Conservation (phyloP, 805 yeast genomes). For the Yamadazyma kitorensis region DNA sequence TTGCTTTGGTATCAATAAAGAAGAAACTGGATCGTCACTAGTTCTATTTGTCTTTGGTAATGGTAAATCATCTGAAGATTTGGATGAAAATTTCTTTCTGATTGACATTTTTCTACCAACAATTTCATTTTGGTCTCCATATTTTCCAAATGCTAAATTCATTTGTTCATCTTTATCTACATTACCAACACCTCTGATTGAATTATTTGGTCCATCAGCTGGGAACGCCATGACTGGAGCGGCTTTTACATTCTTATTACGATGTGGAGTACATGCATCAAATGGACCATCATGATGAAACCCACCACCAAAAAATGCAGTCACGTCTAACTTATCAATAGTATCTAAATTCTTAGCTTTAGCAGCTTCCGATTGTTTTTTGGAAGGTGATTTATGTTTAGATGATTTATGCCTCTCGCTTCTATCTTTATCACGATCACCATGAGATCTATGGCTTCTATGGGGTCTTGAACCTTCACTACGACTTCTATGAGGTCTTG, state of each 20-base stretch:
- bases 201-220: constrained; percentile 88
- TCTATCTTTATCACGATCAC: constrained; percentile 12
- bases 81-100: constrained; percentile 11
- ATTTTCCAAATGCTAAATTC: constrained; percentile 75
- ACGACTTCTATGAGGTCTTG: constrained; percentile 16
- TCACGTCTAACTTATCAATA: constrained; percentile 92
- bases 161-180: constrained; percentile 50
- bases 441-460: constrained; percentile 12
- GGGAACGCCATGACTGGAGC: constrained; percentile 98
- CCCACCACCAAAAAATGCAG: constrained; percentile 89
- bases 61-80: constrained; percentile 12
- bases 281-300: constrained; percentile 99
- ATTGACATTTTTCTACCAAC: constrained; percentile 24
- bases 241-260: constrained; percentile 69
- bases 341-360: constrained; percentile 81
- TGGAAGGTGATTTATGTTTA: constrained; percentile 30
- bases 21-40: constrained; percentile 18
- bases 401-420: constrained; percentile 4
- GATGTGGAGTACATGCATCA: constrained; percentile 96
- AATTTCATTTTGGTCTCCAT: constrained; percentile 45
- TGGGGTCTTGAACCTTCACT: constrained; percentile 12
- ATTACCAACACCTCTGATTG: constrained; percentile 65
- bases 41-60: constrained; percentile 18
- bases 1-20: constrained; percentile 42
- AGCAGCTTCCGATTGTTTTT: constrained; percentile 40